phyloP scores from a whole-genome alignment of 1,284 basidiomycete species.

The Rhodotorula sp. region DNA sequence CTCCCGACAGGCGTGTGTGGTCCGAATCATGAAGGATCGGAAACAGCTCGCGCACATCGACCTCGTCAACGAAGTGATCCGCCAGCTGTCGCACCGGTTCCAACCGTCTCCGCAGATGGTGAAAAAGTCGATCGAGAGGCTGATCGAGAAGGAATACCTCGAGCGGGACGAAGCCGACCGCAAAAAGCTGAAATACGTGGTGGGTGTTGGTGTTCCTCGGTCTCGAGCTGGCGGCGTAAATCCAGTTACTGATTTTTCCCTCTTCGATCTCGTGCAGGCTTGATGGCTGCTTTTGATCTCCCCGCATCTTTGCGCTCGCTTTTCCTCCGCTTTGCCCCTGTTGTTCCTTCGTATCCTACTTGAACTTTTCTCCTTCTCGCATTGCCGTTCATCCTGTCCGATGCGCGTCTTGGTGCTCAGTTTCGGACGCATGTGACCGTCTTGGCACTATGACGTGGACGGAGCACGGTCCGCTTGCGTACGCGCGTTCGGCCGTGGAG shows the following conservation, averaged over 20 bases:
- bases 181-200: slow-evolving; percentile 43
- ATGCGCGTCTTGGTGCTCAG: too few species aligned
- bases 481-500: too few species aligned
- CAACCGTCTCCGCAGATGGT: slow-evolving; percentile 79
- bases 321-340: background rate
- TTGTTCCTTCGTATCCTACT: background rate
- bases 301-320: too few species aligned
- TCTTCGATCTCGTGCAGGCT: background rate
- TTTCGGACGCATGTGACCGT: too few species aligned
- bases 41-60: slow-evolving; percentile 88
- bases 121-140: slow-evolving; percentile 89
- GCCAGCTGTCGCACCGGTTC: slow-evolving; percentile 81
- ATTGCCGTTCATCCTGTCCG: background rate
- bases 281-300: background rate
- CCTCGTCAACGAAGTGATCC: slow-evolving; percentile 84
- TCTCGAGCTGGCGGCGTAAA: background rate
- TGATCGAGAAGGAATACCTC: slow-evolving; percentile 69
- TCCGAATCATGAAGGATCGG: slow-evolving; percentile 96
- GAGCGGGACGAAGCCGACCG: slow-evolving; percentile 45
- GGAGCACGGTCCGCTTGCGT: too few species aligned
- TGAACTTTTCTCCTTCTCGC: background rate
- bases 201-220: background rate
- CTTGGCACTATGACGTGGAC: too few species aligned
- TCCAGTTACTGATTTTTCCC: too few species aligned
- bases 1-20: slow-evolving; percentile 77